Evolutionary conservation across 78 protist species (phyloP), one percentile per base, ranked within the genome.

Genomic region (Chrysochromulina tobinii): DNA sequence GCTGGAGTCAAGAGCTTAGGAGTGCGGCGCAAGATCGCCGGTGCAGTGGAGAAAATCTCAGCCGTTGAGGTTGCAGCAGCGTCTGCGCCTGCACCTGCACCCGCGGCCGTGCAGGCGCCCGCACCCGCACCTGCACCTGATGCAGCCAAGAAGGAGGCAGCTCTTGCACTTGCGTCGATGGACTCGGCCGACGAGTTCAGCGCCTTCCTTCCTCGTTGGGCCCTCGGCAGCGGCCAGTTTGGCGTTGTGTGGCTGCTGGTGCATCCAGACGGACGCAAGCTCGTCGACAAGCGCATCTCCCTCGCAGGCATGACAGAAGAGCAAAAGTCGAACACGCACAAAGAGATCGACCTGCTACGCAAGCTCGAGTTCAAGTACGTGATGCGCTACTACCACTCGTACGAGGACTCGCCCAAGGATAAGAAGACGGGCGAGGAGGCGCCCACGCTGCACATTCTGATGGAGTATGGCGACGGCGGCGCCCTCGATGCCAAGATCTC

Each of bases 381-480:
- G 12, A 61, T 91, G 18, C 48, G 87, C 21, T 94, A 94, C 94
- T 50, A 25, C 61, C 92, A 92, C 61, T 83, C 91, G 25, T 92
- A 81, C 38, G 38, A 77, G 59, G 38, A 38, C 38, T 38, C 38
- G 38, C 38, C 38, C 38, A 38, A 38, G 38, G 38, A 38, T 38
- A 38, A 38, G 38, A 38, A 38, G 38, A 38, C 38, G 38, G 67
- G 81, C 59, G 81, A 27, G 38, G 95, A 89, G 72, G n/a, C 23
- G 25, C 66, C 6, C 27, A 90, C 86, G 54, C 83, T 95, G 20
- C 25, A 77, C 91, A 92, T 95, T 59, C 91, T 95, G 57, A 95
- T 92, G 89, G 96, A 95, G 58, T 87, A 69, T 66, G 94, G 64
- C 64, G 64, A 12, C 64, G 64, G 64, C 64, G 64, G 64, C 64